Conservation (phyloP, 2,329 filamentous ascomycete species). For the Periconia macrospinosa region DNA sequence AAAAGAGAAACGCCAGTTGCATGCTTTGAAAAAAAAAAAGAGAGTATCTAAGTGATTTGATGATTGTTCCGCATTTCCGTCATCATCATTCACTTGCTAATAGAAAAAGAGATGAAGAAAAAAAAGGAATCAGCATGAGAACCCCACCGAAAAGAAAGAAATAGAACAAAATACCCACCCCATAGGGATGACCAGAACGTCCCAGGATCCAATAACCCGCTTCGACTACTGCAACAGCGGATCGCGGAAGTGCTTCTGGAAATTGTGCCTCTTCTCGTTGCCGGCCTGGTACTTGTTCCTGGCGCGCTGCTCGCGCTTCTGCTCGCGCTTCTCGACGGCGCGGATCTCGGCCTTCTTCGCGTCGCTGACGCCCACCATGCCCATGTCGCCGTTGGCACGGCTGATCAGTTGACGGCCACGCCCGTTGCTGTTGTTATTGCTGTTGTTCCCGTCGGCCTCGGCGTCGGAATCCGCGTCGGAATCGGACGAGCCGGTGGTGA, state of each 20-base stretch:
- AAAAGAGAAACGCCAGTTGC: too few relatives aligned
- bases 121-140: too few relatives aligned
- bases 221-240: conserved; percentile 53
- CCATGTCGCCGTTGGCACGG: conserved; percentile 71
- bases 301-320: conserved; percentile 65
- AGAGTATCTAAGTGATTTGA: too few relatives aligned
- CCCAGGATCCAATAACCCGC: too few relatives aligned
- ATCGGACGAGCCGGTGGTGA: conserved; percentile 46
- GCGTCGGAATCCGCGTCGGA: conserved; percentile 43
- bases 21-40: too few relatives aligned
- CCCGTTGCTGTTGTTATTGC: conserved; percentile 6
- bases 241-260: conserved; percentile 74
- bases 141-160: too few relatives aligned
- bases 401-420: conserved; percentile 52
- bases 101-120: too few relatives aligned
- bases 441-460: conserved; percentile 24
- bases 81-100: too few relatives aligned
- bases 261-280: conserved; percentile 73
- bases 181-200: too few relatives aligned
- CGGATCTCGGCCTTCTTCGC: conserved; percentile 70
- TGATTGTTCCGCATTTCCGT: too few relatives aligned
- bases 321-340: conserved; percentile 68
- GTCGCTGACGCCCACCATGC: conserved; percentile 78
- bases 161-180: too few relatives aligned
- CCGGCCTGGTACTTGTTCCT: conserved; percentile 64